Evolutionary conservation across 768 basidiomycete genomes (phyloP).

Genomic region (Trametes maxima): DNA sequence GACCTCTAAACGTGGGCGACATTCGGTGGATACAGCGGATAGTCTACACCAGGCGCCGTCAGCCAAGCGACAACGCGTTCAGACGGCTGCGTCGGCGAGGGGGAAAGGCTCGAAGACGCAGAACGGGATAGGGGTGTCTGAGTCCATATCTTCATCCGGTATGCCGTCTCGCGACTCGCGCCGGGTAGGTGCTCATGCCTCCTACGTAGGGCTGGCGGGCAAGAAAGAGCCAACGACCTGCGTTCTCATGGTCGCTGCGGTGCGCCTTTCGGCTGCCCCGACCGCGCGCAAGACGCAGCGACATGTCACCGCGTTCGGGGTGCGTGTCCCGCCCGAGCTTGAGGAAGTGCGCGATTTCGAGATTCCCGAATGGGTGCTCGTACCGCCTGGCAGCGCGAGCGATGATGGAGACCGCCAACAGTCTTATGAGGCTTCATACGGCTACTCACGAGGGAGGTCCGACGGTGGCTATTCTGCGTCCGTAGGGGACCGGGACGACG

Average conservation of each 20-base stretch:
- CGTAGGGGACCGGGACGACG: constrained; percentile 3
- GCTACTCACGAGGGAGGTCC: constrained; percentile 14
- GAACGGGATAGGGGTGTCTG: background rate
- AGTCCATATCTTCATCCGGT: constrained; percentile 19
- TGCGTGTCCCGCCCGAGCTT: constrained; percentile 51
- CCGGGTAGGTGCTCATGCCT: background rate
- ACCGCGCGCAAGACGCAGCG: constrained; percentile 53
- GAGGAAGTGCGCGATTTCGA: constrained; percentile 56
- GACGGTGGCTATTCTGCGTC: constrained; percentile 13
- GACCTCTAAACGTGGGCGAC: constrained; percentile 12
- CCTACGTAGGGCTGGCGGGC: constrained; percentile 19
- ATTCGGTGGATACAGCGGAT: constrained; percentile 17
- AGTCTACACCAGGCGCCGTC: constrained; percentile 11
- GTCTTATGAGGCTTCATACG: constrained; percentile 12
- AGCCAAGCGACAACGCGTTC: constrained; percentile 12
- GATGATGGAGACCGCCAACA: constrained; percentile 16
- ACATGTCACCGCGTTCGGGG: constrained; percentile 61
- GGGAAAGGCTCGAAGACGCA: constrained; percentile 5
- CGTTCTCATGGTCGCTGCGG: constrained; percentile 51
- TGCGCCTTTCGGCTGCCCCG: constrained; percentile 47
- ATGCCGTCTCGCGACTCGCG: background rate
- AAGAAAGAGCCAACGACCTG: constrained; percentile 30
- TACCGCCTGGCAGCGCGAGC: constrained; percentile 10
- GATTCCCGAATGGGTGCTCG: constrained; percentile 55
- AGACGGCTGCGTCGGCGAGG: background rate